A percentile compares a stretch with the other conserved stretches of the same genome.
Evolutionary conservation across 805 yeast genomes (phyloP).

Genomic region (Kluyveromyces aestuarii): DNA sequence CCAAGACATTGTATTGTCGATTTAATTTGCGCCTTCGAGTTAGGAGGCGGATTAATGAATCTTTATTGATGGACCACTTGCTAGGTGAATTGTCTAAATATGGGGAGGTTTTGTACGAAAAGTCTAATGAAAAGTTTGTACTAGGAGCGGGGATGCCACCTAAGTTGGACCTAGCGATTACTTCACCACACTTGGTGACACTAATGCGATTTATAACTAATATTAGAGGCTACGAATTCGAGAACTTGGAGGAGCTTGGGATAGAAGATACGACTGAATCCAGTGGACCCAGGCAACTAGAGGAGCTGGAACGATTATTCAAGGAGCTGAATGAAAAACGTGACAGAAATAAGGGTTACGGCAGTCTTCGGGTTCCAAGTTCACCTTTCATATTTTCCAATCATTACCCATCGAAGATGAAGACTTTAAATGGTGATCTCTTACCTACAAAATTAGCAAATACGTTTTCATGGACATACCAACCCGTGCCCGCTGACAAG

Average conservation of each 20-base stretch:
- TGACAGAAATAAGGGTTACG: neutral
- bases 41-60: neutral
- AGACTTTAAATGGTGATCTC: neutral
- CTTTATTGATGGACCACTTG: neutral
- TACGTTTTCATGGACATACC: neutral
- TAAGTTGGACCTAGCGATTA: slow-evolving; percentile 1
- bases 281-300: neutral
- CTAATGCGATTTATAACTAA: neutral
- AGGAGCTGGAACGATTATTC: neutral
- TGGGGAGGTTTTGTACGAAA: neutral
- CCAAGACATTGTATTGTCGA: neutral
- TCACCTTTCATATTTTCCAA: neutral
- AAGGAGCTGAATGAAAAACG: neutral
- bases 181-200: neutral
- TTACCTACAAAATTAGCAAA: neutral
- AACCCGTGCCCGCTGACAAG: neutral
- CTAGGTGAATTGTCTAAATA: neutral
- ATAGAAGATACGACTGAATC: neutral
- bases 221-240: neutral
- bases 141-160: neutral
- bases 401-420: neutral
- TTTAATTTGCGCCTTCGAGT: neutral
- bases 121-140: slow-evolving; percentile 1
- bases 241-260: neutral
- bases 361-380: neutral